These are phyloP conservation scores for Apiospora phragmitis DNA, from an alignment of 2,329 filamentous ascomycete species.

Conservation along the genomic window DNA sequence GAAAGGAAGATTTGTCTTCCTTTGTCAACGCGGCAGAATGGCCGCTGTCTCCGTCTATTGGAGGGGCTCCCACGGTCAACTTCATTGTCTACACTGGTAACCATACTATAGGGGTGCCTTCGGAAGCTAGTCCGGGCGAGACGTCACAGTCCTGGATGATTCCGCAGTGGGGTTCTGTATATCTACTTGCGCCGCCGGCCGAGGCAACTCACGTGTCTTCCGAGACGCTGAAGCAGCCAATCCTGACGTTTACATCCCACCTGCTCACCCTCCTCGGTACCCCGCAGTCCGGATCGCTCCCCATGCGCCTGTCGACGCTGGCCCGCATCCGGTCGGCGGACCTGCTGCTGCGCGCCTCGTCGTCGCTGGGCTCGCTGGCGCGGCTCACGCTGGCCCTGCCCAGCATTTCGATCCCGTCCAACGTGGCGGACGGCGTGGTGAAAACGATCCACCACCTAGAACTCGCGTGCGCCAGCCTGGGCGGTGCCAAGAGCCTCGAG, in stretches of 20 bases:
- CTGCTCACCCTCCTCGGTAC: conserved; percentile 85
- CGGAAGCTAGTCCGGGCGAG: conserved; percentile 33
- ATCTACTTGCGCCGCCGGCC: conserved; percentile 52
- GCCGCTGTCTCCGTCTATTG: conserved; percentile 93
- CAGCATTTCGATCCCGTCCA: conserved; percentile 86
- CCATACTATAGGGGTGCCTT: conserved; percentile 62
- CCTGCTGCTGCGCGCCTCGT: conserved; percentile 84
- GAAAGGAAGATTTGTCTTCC: conserved; percentile 83
- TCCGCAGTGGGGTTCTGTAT: conserved; percentile 86
- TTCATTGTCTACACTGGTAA: conserved; percentile 90
- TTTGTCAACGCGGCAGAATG: conserved; percentile 99
- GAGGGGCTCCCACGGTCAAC: conserved; percentile 89
- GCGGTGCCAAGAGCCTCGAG: conserved; percentile 66
- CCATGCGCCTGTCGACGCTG: conserved; percentile 80
- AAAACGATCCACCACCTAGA: conserved; percentile 78
- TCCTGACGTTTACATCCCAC: conserved; percentile 90
- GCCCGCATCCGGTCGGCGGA: conserved; percentile 84
- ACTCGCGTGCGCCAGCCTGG: conserved; percentile 72
- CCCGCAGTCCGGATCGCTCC: conserved; percentile 79
- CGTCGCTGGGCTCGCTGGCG: conserved; percentile 89
- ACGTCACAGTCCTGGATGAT: conserved; percentile 78
- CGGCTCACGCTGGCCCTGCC: conserved; percentile 81
- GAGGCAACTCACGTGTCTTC: conserved; percentile 55
- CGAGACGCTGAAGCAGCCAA: conserved; percentile 71
- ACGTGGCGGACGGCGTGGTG: conserved; percentile 82